Base-by-base conservation (phyloP, 2,329 filamentous ascomycete species). In the Exophiala spinifera region DNA sequence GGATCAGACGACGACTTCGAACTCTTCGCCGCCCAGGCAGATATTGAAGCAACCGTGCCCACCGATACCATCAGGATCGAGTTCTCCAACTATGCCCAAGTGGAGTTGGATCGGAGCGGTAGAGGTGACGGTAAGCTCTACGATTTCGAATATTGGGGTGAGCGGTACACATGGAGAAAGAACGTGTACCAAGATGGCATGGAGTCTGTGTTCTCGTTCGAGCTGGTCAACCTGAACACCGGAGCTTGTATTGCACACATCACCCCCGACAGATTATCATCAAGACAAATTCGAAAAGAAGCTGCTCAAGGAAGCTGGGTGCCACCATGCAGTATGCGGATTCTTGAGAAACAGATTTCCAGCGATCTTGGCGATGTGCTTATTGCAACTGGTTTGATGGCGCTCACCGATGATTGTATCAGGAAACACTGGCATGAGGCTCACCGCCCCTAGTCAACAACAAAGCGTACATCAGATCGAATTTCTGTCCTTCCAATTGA, bases 51-150 rank as follows among this genome's bases (percentile, higher is more conserved):
- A 14, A 62, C 59, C 10, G 59, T 61, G 25, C 62, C 88, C 15
- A 88, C 86, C 54, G 90, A 95, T 70, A 86, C 81, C 33, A 88
- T 92, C 69, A 89, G 91, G 72, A 81, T 99, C 31, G 92, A 97
- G 69, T 99, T 96, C 69, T 95, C 90, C 62, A 99, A 97, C 74
- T 99, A 99, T 69, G 92, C 92, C 1, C 90, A 94, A 64, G 84
- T 97, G 37, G 88, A 96, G 61, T 75, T 99, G 47, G 84, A 82
- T 62, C 55, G 59, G 19, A 42, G 36, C 15, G 83, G 89, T 39
- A 79, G 82, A 20, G 87, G 87, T 5, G 75, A 80, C 47, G 85
- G 83, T 62, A 92, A 91, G 72, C 82, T 84, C 58, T 97, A 96
- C 70, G 88, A 91, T 51, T 96, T 95, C 65, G 87, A 92, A 67